These are phyloP conservation scores for Phanerochaete carnosa DNA, from an alignment of 768 basidiomycete species.

Conservation along the genomic window DNA sequence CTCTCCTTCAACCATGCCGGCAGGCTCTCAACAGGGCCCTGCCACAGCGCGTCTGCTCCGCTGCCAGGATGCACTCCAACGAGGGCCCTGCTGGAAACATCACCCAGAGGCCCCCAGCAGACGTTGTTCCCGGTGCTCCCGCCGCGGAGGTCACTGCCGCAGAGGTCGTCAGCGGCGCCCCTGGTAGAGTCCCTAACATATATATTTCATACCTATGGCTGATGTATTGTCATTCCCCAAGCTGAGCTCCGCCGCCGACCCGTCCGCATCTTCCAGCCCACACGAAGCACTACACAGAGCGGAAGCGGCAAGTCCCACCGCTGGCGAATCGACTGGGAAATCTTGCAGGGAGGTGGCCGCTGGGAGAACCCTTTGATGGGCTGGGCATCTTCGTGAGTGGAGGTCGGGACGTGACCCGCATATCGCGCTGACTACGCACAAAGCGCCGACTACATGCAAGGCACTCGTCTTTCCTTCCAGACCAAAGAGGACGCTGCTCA, in stretches of 20 bases:
- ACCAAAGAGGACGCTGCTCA: slow-evolving; percentile 89
- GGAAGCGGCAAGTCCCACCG: slow-evolving; percentile 80
- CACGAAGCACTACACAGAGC: slow-evolving; percentile 94
- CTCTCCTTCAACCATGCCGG: slow-evolving; percentile 45
- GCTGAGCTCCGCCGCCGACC: slow-evolving; percentile 82
- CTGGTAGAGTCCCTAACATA: slow-evolving; percentile 42
- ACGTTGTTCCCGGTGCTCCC: slow-evolving; percentile 38
- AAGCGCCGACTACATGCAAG: slow-evolving; percentile 96
- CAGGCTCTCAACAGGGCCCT: slow-evolving; percentile 21
- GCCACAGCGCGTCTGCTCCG: slow-evolving; percentile 17
- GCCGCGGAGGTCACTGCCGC: slow-evolving; percentile 65
- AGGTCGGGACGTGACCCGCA: not conserved
- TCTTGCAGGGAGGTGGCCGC: slow-evolving; percentile 80
- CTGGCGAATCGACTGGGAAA: slow-evolving; percentile 96
- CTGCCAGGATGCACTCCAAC: slow-evolving; percentile 19
- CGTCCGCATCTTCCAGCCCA: slow-evolving; percentile 91
- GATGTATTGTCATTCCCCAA: slow-evolving; percentile 24
- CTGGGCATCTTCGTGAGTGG: slow-evolving; percentile 88
- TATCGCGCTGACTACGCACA: not conserved
- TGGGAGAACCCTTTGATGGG: slow-evolving; percentile 99
- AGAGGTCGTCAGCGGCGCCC: slow-evolving; percentile 84
- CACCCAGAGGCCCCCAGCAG: slow-evolving; percentile 33
- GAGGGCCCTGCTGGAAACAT: slow-evolving; percentile 20
- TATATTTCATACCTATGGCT: slow-evolving; percentile 1
- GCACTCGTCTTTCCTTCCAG: slow-evolving; percentile 77